Conservation (phyloP, 441 rosid genomes). For the Populus hybrid region DNA sequence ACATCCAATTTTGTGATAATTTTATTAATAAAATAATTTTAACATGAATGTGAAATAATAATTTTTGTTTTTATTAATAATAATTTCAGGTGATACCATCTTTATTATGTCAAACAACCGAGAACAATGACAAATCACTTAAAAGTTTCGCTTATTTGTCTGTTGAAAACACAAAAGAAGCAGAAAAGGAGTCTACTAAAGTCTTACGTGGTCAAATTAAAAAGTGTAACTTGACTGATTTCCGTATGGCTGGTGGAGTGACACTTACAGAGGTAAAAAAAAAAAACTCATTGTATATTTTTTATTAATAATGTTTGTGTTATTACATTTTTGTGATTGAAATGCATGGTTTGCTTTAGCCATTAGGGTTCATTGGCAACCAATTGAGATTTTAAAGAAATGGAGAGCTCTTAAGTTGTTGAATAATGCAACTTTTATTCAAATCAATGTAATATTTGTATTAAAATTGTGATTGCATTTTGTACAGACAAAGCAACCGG, state of each 20-base stretch:
- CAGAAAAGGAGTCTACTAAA: background rate
- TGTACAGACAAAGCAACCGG: constrained; percentile 64
- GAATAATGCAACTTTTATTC: no score
- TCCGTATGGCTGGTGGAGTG: constrained; percentile 52
- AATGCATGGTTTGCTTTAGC: background rate
- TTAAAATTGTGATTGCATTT: constrained; percentile 11
- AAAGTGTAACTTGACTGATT: constrained; percentile 69
- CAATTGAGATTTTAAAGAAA: background rate
- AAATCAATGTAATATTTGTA: no score
- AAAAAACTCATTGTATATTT: background rate
- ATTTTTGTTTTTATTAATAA: background rate
- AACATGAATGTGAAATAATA: background rate
- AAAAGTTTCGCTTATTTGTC: constrained; percentile 71
- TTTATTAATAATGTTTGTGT: background rate
- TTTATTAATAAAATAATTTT: background rate
- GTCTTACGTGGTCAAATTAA: constrained; percentile 50
- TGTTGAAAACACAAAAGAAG: constrained; percentile 39
- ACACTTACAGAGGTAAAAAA: constrained; percentile 65
- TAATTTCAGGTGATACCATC: constrained; percentile 79
- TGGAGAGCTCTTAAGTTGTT: background rate
- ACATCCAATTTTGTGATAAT: background rate
- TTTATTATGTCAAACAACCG: constrained; percentile 38
- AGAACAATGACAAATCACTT: constrained; percentile 28
- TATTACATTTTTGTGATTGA: no score
- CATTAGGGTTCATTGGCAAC: background rate